Evolutionary conservation across 352 stramenopile genomes (phyloP), one percentile per base, ranked within the genome.

Genomic region (Globisporangium solare): DNA sequence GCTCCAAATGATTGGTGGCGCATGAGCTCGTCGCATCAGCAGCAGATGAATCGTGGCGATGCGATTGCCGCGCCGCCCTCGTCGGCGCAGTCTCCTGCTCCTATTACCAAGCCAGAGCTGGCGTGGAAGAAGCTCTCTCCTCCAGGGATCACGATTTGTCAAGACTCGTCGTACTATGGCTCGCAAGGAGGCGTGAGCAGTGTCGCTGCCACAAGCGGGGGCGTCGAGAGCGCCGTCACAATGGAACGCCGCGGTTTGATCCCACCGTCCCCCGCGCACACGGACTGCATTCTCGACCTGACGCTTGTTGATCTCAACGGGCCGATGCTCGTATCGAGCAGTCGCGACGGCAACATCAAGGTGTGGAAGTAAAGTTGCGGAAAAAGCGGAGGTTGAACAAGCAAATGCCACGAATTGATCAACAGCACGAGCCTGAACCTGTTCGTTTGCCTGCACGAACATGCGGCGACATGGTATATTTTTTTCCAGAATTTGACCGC

Each of bases 271-370:
- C 85, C 89, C 12, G 76, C 81, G 17, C 93, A 98, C 68, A 85
- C 86, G 46, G 96, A 98, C 73, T 97, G 92, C 47, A 97, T 99
- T 56, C 71, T 97, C 41, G 96, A 99, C 62, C 67, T 99, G 47
- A 97, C 97, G 64, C 73, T 97, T 14, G 74, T 98, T n/a, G 86
- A 98, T 50, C 75, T 97, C 47, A 93, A 95, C 42, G 82, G 78
- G 7, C 88, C 88, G 17, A 88, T 95, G 65, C 67, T 99, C 21
- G 84, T 98, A 24, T 98, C 94, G 17, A 89, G 86, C 57, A 94
- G 88, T 27, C 81, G 95, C 49, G 96, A 99, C 74, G 94, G 92
- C 31, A 88, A 97, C 62, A 97, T 99, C 60, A 99, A 99, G 71
- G 73, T 98, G 50, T 99, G 94, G 93, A 92, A 95, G 54, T 99